Percentiles rank a stretch among this genome's conserved stretches.
Evolutionary conservation across 768 basidiomycete genomes (phyloP).

Genomic region (Hydnomerulius pinastri): DNA sequence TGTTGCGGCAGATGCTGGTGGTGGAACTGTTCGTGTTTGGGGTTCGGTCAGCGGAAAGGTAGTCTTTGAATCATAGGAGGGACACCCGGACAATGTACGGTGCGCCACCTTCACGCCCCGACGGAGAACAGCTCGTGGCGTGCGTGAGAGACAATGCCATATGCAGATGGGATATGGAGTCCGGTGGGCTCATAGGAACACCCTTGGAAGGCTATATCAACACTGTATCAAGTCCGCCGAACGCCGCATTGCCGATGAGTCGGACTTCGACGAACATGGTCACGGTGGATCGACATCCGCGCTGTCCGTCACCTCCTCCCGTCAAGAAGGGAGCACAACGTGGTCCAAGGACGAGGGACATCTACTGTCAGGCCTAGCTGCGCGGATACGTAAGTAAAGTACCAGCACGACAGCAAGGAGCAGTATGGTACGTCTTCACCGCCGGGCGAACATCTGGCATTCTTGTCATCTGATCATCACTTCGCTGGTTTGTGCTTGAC

Average conservation of each 20-base stretch:
- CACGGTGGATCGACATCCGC: constrained; percentile 38
- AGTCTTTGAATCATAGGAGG: too few relatives aligned
- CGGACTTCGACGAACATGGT: constrained; percentile 36
- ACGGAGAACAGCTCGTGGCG: too few relatives aligned
- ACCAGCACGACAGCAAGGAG: constrained; percentile 41
- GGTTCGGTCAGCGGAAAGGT: too few relatives aligned
- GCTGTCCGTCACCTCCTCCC: constrained; percentile 43
- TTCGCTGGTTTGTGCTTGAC: not conserved
- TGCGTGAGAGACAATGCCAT: too few relatives aligned
- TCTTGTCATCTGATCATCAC: constrained; percentile 1
- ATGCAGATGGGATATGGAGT: too few relatives aligned
- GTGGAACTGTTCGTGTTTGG: too few relatives aligned
- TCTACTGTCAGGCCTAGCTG: constrained; percentile 37
- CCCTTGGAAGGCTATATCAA: too few relatives aligned
- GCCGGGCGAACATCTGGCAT: not conserved
- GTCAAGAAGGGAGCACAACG: constrained; percentile 36
- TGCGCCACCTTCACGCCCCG: too few relatives aligned
- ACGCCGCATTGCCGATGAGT: constrained; percentile 35
- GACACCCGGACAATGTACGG: too few relatives aligned
- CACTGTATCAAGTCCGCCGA: constrained; percentile 36
- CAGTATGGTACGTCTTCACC: constrained; percentile 16
- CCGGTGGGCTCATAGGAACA: too few relatives aligned
- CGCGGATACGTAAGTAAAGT: constrained; percentile 55
- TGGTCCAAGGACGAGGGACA: constrained; percentile 40
- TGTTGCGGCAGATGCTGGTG: too few relatives aligned